A percentile compares a stretch with the other conserved stretches of the same genome.
Conservation (phyloP, 768 basidiomycete species). For the Lactarius tabidus region DNA sequence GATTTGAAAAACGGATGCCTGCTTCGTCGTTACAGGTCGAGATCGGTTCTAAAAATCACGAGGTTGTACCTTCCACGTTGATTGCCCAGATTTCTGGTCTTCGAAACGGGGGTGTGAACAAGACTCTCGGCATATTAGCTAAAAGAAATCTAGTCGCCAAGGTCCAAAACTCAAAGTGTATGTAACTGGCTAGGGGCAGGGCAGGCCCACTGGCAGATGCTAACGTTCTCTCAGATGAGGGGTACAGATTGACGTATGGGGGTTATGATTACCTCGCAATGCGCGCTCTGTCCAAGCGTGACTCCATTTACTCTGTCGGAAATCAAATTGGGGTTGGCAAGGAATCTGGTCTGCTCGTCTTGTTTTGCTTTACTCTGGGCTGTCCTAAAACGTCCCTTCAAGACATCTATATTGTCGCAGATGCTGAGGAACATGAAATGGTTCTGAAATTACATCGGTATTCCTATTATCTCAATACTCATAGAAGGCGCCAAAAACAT, state of each 20-base stretch:
- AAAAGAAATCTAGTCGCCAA: constrained; percentile 88
- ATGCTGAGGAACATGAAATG: constrained; percentile 78
- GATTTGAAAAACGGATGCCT: background rate
- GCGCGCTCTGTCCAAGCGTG: constrained; percentile 86
- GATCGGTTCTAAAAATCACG: constrained; percentile 97
- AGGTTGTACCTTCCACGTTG: constrained; percentile 85
- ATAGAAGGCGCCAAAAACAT: constrained; percentile 3
- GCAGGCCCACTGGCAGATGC: no score
- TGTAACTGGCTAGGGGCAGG: constrained; percentile 26
- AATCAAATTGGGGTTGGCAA: constrained; percentile 99
- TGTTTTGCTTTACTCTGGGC: background rate
- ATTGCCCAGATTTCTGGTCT: constrained; percentile 93
- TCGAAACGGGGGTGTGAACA: constrained; percentile 90
- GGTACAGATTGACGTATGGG: constrained; percentile 94
- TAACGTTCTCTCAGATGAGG: constrained; percentile 65
- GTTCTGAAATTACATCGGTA: constrained; percentile 93
- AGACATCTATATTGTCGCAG: constrained; percentile 91
- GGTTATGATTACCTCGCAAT: constrained; percentile 98
- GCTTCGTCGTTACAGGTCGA: constrained; percentile 61
- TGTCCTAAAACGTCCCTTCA: background rate
- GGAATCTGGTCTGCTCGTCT: constrained; percentile 68
- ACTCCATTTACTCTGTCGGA: constrained; percentile 85
- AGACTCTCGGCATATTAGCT: constrained; percentile 82
- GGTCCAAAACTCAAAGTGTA: constrained; percentile 92
- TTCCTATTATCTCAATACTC: constrained; percentile 21